These are phyloP conservation scores for Rhododendron griersonianum DNA, from an alignment of 148 eudicot species.

Conservation along the genomic window DNA sequence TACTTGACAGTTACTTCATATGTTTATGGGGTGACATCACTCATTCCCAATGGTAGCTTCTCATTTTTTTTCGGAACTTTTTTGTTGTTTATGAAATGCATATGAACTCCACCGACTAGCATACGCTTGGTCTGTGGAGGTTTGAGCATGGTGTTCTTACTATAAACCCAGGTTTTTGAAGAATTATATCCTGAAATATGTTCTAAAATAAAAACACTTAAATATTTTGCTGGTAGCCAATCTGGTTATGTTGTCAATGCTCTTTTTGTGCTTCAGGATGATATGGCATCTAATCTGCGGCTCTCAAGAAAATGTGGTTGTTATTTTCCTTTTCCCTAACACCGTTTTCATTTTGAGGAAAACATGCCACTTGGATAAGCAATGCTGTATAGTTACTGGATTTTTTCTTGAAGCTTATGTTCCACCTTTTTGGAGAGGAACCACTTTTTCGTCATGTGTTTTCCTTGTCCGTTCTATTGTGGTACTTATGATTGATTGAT, in stretches of 20 bases:
- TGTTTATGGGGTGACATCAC: not conserved
- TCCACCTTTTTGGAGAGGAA: not conserved
- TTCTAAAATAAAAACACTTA: not conserved
- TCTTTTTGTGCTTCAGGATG: not conserved
- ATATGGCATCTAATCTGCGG: not conserved
- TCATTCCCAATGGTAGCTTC: not conserved
- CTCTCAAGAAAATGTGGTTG: not conserved
- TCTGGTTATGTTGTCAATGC: not conserved
- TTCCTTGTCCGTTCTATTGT: not conserved
- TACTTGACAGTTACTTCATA: not conserved
- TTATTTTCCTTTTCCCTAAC: not conserved
- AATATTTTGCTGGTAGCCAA: not conserved
- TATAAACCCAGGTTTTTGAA: not conserved
- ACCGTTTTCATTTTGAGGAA: not conserved
- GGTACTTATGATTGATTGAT: not conserved
- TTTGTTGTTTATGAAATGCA: not conserved
- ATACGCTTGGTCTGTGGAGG: not conserved
- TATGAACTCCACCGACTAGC: not conserved
- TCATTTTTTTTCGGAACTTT: not conserved
- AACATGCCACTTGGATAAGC: not conserved
- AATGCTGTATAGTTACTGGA: not conserved
- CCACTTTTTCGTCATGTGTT: not conserved
- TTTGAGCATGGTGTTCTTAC: not conserved
- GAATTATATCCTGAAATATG: not conserved
- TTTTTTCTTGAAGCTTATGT: not conserved